Evolutionary conservation across 2,329 filamentous ascomycete genomes (phyloP), one percentile per base, ranked within the genome.

Genomic region (Knufia petricola): DNA sequence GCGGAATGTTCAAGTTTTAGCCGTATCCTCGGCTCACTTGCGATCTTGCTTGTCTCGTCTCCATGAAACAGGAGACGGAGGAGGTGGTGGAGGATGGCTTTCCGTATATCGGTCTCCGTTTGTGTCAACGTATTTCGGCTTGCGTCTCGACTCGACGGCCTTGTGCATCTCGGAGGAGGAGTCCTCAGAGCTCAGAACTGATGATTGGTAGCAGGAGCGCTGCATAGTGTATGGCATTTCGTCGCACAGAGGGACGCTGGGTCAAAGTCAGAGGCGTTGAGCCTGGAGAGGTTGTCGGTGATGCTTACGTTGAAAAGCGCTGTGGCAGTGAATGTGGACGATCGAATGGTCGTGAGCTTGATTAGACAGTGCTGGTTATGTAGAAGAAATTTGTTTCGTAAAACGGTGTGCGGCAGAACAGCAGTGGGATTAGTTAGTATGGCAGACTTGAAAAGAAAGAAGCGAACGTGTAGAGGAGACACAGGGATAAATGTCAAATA

Each of bases 151-250:
- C 31, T 32, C 28, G 15, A 48, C 46, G 9, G 46, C 46, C 26
- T 48, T 48, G 37, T 48, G 38, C 10, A 48, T 48, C 28, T 48
- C 46, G 4, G 46, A 41, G 23, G 37, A 34, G 10, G 46, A 48
- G 24, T 48, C 24, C 24, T 48, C 46, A 17, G 37, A 42, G 28
- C 21, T 34, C 1, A 48, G 38, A 24, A 47, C 44, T 13, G 44
- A 47, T 2, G 44, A 39, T 28, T 24, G 32, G 36, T 38, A 47
- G 34, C 44, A 47, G 8, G 44, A 47, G 20, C 44, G 20, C 23
- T 47, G 24, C 44, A 47, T 39, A 13, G 23, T 47, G 44, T 47
- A 47, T 21, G 44, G 44, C 44, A 47, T 47, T 19, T 23, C 20
- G 24, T 8, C 4, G 31, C n/a, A 24, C 37, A 21, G 37, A 40